Evolutionary conservation across 805 yeast species (phyloP), one percentile per base, ranked within the genome.

Genomic region (Danielozyma ontarioensis): DNA sequence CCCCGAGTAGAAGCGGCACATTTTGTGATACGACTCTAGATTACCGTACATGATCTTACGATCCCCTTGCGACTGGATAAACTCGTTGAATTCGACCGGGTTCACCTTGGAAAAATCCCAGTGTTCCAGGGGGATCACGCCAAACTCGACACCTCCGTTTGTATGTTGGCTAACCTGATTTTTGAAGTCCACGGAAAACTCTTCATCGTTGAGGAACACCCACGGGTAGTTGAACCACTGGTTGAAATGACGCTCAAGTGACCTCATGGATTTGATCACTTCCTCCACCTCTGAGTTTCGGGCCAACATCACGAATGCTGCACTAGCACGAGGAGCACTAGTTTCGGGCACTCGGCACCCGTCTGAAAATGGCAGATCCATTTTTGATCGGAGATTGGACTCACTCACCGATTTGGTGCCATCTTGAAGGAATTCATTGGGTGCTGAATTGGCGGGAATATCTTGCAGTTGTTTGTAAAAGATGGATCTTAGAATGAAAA

Each of bases 141-240:
- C 97, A 63, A 89, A 93, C 45, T 78, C 75, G 10, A 82, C 80
- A 14, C 68, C 53, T 0, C 89, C 76, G 7, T 68, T 62, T 3
- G 93, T 81, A 33, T 74, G 61, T 27, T 66, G 52, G 11, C 44
- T 32, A 0, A 87, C 80, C 2, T 67, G 59, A 2, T 46, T 48
- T 46, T 72, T 76, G 57, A 93, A 93, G 13, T 77, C 72, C 2
- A 73, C 72, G 15, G 70, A 65, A 48, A 90, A 89, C 13, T 76
- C 78, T 37, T 74, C 88, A 55, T 90, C 86, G 53, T 89, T 90
- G 13, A 93, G 57, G 46, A 93, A 86, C 1, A 86, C 81, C 80
- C 95, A 93, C 0, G 96, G 97, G 53, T 93, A 93, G 44, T 83
- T 74, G 57, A 71, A 93, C 95, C 96, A 87, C 48, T 89, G 89